Evolutionary conservation across 345 rosid species (phyloP).

Genomic region (Lumnitzera racemosa): DNA sequence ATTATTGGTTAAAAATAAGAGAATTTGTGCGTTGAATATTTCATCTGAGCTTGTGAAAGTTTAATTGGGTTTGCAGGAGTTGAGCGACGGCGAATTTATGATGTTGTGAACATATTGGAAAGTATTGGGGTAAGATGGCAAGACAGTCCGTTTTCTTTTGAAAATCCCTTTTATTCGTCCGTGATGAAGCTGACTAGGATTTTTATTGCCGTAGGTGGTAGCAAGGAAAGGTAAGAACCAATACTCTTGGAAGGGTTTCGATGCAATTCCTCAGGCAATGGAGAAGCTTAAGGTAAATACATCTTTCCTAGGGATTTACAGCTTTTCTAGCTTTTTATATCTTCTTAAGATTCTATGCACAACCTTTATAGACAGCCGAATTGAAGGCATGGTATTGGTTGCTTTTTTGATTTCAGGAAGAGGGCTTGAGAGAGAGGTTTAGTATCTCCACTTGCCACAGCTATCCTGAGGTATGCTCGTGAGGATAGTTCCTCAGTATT

Average conservation of each 20-base stretch:
- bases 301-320: no score
- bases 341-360: no score
- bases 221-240: constrained; percentile 55
- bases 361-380: no score
- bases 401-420: constrained; percentile 9
- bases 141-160: neutral
- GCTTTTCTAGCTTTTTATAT: no score
- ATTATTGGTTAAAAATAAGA: no score
- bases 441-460: constrained; percentile 19
- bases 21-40: neutral
- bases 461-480: constrained; percentile 25
- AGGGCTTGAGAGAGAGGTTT: constrained; percentile 40
- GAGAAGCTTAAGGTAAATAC: constrained; percentile 31
- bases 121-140: constrained; percentile 46
- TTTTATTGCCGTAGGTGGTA: constrained; percentile 34
- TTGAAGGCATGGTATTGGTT: no score
- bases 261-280: constrained; percentile 45
- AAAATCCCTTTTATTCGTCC: no score
- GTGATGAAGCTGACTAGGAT: constrained; percentile 4
- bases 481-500: no score
- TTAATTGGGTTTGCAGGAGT: constrained; percentile 32
- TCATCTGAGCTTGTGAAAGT: constrained; percentile 1
- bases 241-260: constrained; percentile 60
- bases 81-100: constrained; percentile 61
- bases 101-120: constrained; percentile 65